phyloP scores from a whole-genome alignment of 176 grass and related monocot genomes.

The sorghum (Sorghum bicolor) region Sorghum_bicolor_NCBIv3 NC_012872.2:62867001-62867500 shows the following conservation, averaged over 20 bases:
- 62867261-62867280: conserved; percentile 22
- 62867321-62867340: conserved; percentile 3
- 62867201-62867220: conserved; percentile 99
- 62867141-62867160: conserved; percentile 54
- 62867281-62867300: conserved; percentile 4
- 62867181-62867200: conserved; percentile 92
- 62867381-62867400: conserved; percentile 33
- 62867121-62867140: background rate
- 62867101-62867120: background rate
- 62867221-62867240: conserved; percentile 85
- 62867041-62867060: background rate
- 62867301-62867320: background rate
- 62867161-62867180: conserved; percentile 96
- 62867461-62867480: background rate
- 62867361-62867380: background rate
- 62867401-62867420: background rate
- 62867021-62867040: background rate
- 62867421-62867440: conserved; percentile 40
- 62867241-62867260: conserved; percentile 99
- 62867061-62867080: background rate
- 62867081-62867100: background rate
- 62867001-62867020: background rate
- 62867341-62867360: conserved; percentile 30
- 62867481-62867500: background rate
- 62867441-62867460: background rate